Evolutionary conservation across 768 basidiomycete species (phyloP), one percentile per base, ranked within the genome.

Genomic region (Amanita thiersii): DNA sequence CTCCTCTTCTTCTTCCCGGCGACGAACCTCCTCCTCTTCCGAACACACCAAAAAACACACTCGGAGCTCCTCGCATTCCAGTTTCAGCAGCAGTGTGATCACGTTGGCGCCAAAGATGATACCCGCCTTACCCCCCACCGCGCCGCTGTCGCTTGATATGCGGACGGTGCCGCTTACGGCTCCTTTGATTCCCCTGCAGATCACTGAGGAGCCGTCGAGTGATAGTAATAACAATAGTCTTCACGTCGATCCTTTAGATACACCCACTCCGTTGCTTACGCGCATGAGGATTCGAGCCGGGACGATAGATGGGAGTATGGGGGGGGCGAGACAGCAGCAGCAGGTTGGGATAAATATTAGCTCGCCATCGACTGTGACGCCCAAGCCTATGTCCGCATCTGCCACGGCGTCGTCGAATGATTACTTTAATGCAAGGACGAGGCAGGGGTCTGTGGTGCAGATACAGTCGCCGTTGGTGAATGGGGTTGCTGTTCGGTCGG

Each of bases 101-200:
- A 59, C 86, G 5, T 72, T 62, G 12, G 72, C 89, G 1, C 65
- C 81, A 0, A 77, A 71, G 24, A 80, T 86, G 72, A 62, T 79
- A 8, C 81, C 79, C 3, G 83, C 79, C 2, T 56, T 79, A 4
- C 52, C 75, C n/a, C 78, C 81, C 2, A 52, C 62, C 7, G 59
- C 69, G 8, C 61, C 72, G 3, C 55, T 68, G 3, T 55, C 69
- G 12, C 17, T 28, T 3, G 42, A 43, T 2, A 53, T 64, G 28
- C 63, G 69, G 36, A 53, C 72, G 3, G 76, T 77, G 1, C 79
- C 81, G 6, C 62, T 84, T 18, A 57, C 78, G 19, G 64, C 79
- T 1, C 75, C 82, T 0, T 62, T 79, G 57, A 81, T 85, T 47
- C 73, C 74, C 0, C 53, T 77, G 19, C 49, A 61, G 15, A 18